Conservation (phyloP, 75 land plant genomes). For the Cryptomeria japonica region DNA sequence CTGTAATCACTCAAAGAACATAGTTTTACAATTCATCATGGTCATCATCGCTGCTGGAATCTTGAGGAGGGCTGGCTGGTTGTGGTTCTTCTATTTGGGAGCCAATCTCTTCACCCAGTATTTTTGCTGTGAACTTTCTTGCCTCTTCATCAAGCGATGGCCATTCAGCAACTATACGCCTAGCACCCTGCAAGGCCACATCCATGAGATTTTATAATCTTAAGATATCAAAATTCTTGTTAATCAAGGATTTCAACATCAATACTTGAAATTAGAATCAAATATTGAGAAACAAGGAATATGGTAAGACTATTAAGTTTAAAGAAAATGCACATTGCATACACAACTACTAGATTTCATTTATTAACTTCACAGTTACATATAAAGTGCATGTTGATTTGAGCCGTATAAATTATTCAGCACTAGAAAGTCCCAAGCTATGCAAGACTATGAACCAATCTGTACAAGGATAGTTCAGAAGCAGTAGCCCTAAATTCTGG, state of each 20-base stretch:
- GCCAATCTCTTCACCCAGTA: slow-evolving; percentile 55
- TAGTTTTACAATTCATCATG: slow-evolving; percentile 4
- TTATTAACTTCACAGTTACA: background rate
- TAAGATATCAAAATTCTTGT: background rate
- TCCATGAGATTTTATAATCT: background rate
- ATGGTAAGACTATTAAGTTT: background rate
- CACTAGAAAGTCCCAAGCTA: too few species aligned
- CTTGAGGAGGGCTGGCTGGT: background rate
- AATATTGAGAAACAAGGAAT: background rate
- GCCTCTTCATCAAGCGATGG: slow-evolving; percentile 88
- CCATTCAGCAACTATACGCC: slow-evolving; percentile 95
- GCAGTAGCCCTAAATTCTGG: background rate
- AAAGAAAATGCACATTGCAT: background rate
- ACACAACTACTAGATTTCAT: background rate
- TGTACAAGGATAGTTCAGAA: background rate
- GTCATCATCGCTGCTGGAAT: background rate
- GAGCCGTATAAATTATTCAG: too few species aligned
- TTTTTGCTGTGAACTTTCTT: slow-evolving; percentile 65
- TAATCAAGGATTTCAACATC: background rate
- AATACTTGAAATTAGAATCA: background rate
- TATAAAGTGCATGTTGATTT: too few species aligned
- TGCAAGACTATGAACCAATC: background rate
- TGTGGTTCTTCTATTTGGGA: slow-evolving; percentile 14
- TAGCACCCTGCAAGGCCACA: slow-evolving; percentile 68
- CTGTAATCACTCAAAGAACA: background rate